Percentiles rank a stretch among this genome's conserved stretches.
phyloP scores from a whole-genome alignment of 306 rosid genomes.

The Cucumis sativus region DNA sequence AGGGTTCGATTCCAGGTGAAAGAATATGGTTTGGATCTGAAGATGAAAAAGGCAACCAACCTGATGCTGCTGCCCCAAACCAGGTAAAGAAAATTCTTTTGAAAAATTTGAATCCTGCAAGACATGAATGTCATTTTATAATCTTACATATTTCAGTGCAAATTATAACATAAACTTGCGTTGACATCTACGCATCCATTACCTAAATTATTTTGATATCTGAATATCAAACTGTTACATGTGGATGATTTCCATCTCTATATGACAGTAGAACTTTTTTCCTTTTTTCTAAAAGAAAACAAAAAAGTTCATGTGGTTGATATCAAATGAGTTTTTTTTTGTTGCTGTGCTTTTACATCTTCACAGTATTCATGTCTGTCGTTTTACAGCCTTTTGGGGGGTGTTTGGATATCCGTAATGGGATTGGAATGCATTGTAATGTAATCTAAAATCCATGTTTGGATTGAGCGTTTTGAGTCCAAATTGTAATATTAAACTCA shows the following conservation, averaged over 20 bases:
- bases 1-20: conserved; percentile 67
- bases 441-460: no score
- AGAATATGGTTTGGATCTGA: conserved; percentile 87
- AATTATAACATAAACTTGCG: background rate
- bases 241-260: background rate
- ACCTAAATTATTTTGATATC: background rate
- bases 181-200: background rate
- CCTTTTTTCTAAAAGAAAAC: background rate
- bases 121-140: background rate
- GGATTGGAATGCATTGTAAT: no score
- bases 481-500: no score
- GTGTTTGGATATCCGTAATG: no score
- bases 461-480: no score
- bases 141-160: background rate
- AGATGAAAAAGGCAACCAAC: conserved; percentile 44
- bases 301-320: background rate
- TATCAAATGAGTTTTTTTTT: background rate
- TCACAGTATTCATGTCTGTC: background rate
- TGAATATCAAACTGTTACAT: background rate
- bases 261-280: background rate
- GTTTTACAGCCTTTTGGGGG: background rate
- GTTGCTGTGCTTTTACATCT: background rate
- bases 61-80: conserved; percentile 63
- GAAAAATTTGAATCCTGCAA: background rate
- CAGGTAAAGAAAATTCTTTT: conserved; percentile 32